These are phyloP conservation scores for Gastrolobium bilobum DNA, from an alignment of 306 rosid genomes.

Conservation along the genomic window DNA sequence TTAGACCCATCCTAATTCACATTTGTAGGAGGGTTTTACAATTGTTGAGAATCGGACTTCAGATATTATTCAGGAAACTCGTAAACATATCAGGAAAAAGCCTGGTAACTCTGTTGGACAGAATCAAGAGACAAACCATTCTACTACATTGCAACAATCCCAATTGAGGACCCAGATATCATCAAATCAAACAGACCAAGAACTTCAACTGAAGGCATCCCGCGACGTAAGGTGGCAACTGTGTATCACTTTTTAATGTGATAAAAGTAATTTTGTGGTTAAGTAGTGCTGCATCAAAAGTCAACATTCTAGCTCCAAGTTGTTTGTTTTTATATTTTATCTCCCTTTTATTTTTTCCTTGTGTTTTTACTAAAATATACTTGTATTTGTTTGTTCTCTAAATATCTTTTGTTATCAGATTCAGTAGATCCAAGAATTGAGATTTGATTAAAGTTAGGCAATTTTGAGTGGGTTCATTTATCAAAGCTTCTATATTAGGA, in stretches of 20 bases:
- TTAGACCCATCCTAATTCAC: constrained; percentile 19
- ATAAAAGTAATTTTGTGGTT: constrained; percentile 44
- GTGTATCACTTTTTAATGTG: constrained; percentile 75
- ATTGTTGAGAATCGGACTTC: constrained; percentile 83
- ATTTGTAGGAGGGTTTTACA: constrained; percentile 80
- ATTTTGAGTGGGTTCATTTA: constrained; percentile 2
- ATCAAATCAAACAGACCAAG: constrained; percentile 71
- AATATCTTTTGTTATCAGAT: constrained; percentile 33
- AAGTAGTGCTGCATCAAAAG: constrained; percentile 37
- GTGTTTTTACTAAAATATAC: constrained; percentile 24
- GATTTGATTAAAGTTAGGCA: constrained; percentile 1
- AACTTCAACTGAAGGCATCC: constrained; percentile 98
- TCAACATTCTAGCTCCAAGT: constrained; percentile 14
- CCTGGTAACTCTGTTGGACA: constrained; percentile 58
- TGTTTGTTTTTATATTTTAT: constrained; percentile 31
- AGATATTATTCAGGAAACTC: constrained; percentile 94
- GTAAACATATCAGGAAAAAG: constrained; percentile 84
- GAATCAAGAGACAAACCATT: constrained; percentile 61
- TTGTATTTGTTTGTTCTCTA: constrained; percentile 16
- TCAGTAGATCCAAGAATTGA: constrained; percentile 18
- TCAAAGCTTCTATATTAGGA: constrained; percentile 1
- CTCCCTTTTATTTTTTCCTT: not conserved
- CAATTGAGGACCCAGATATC: constrained; percentile 60
- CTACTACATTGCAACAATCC: constrained; percentile 53
- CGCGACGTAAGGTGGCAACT: constrained; percentile 99